Evolutionary conservation across 768 basidiomycete genomes (phyloP), one percentile per base, ranked within the genome.

Genomic region (Podaxis mareebaensis): DNA sequence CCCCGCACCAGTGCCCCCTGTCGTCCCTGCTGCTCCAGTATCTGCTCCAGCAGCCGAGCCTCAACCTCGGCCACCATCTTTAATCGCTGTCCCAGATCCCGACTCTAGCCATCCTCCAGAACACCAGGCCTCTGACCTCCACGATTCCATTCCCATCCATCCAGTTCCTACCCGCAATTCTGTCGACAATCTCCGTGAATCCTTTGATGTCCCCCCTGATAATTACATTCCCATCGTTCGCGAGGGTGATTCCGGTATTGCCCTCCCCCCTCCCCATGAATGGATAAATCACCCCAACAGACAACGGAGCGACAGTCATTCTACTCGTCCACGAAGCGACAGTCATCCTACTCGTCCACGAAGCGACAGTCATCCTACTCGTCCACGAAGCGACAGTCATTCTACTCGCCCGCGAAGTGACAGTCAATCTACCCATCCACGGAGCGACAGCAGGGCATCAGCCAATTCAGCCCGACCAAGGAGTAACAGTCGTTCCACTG

Each of bases 191-290:
- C 70, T 71, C 2, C 73, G 69, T 33, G 71, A 71, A 20, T 65
- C 72, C 2, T 67, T 76, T 12, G 64, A 72, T 8, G 53, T 80
- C 8, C 83, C 77, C 6, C 83, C 81, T 0, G 84, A 85, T n/a
- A 77, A 75, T 4, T 85, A 74, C 61, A 83, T 86, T 59, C 84
- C 85, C 0, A 76, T 69, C n/a, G 52, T 79, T 64, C 79, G 75
- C 13, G 62, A 74, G 0, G 74, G 79, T 61, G 60, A 56, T 7
- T 74, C 75, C 10, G 69, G 74, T 20, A 83, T 83, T 17, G 64
- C 71, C 4, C 72, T 85, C n/a, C 83, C 83, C 4, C 79, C 84
- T 20, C 85, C 85, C 1, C 81, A 85, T 60, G 83, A 79, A 62
- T 64, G 85, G 20, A 76, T 73, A 17, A 71, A 70, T 22, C 48